phyloP scores from a whole-genome alignment of 371 early-diverging fungal genomes.

The Conidiobolus incongruus region DNA sequence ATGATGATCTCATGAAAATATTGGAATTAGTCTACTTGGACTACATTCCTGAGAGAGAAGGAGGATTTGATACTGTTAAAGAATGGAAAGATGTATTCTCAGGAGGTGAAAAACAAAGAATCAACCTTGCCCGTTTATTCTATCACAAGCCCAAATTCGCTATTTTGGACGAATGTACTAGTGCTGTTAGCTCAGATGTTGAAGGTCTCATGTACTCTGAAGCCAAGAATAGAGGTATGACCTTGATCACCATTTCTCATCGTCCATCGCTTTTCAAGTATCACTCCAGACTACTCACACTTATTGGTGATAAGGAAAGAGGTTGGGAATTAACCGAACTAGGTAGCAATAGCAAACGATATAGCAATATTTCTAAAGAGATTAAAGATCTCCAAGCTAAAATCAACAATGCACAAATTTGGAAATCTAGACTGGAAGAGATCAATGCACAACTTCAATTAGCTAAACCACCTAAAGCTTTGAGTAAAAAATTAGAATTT shows the following conservation, averaged over 20 bases:
- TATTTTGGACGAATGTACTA: slow-evolving; percentile 57
- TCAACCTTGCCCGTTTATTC: slow-evolving; percentile 35
- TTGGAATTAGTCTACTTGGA: slow-evolving; percentile 45
- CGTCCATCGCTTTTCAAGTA: slow-evolving; percentile 73
- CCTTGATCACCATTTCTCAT: slow-evolving; percentile 71
- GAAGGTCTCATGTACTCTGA: slow-evolving; percentile 77
- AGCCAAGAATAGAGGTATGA: slow-evolving; percentile 45
- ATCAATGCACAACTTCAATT: slow-evolving; percentile 35
- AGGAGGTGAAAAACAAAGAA: slow-evolving; percentile 80
- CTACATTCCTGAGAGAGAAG: slow-evolving; percentile 56
- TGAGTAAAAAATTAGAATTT: no score
- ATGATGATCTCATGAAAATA: slow-evolving; percentile 47
- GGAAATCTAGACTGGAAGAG: slow-evolving; percentile 36
- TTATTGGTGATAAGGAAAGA: slow-evolving; percentile 51
- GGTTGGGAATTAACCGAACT: slow-evolving; percentile 55
- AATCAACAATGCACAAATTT: slow-evolving; percentile 41
- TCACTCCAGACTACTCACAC: slow-evolving; percentile 46
- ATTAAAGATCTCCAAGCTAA: slow-evolving; percentile 44
- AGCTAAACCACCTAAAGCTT: no score
- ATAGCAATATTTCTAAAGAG: slow-evolving; percentile 59
- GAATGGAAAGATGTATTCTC: slow-evolving; percentile 84
- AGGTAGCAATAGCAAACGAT: slow-evolving; percentile 43
- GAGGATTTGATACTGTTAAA: slow-evolving; percentile 67
- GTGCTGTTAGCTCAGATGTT: slow-evolving; percentile 68
- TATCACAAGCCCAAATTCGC: slow-evolving; percentile 72